phyloP scores from a whole-genome alignment of 2,329 filamentous ascomycete genomes.

The Teratosphaeriaceae sp. region DNA sequence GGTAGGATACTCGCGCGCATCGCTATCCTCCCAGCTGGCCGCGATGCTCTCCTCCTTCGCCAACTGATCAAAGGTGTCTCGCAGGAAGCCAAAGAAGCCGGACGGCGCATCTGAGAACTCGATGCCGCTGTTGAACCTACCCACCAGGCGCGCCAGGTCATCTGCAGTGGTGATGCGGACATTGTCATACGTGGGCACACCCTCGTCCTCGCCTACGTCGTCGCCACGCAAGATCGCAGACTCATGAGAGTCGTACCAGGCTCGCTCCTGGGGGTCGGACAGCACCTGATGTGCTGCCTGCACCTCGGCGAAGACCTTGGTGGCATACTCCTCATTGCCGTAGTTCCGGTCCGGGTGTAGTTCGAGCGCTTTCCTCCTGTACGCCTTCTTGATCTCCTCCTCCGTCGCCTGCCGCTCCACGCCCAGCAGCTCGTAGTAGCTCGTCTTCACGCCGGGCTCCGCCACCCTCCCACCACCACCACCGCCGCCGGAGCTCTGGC shows the following conservation, averaged over 20 bases:
- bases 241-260: constrained; percentile 96
- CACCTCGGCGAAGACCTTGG: constrained; percentile 79
- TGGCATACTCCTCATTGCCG: constrained; percentile 76
- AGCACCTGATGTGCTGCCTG: constrained; percentile 94
- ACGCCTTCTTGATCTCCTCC: constrained; percentile 93
- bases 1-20: constrained; percentile 63
- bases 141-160: constrained; percentile 70
- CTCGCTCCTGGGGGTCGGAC: constrained; percentile 87
- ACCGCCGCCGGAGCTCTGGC: constrained; percentile 39
- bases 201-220: constrained; percentile 42
- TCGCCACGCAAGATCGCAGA: constrained; percentile 71
- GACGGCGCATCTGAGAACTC: constrained; percentile 72
- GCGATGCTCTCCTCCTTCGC: constrained; percentile 73
- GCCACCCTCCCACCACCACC: constrained; percentile 18
- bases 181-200: constrained; percentile 59
- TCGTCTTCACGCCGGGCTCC: constrained; percentile 52
- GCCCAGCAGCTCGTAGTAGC: constrained; percentile 79
- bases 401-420: constrained; percentile 67
- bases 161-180: constrained; percentile 71
- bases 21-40: constrained; percentile 59
- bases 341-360: constrained; percentile 93
- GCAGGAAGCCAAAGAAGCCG: constrained; percentile 79
- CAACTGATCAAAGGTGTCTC: constrained; percentile 71
- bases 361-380: constrained; percentile 83
- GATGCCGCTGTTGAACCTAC: constrained; percentile 70